Percentiles rank a stretch among this genome's conserved stretches.
Evolutionary conservation across 345 rosid genomes (phyloP).

Genomic region (Rhodamnia argentea): DNA sequence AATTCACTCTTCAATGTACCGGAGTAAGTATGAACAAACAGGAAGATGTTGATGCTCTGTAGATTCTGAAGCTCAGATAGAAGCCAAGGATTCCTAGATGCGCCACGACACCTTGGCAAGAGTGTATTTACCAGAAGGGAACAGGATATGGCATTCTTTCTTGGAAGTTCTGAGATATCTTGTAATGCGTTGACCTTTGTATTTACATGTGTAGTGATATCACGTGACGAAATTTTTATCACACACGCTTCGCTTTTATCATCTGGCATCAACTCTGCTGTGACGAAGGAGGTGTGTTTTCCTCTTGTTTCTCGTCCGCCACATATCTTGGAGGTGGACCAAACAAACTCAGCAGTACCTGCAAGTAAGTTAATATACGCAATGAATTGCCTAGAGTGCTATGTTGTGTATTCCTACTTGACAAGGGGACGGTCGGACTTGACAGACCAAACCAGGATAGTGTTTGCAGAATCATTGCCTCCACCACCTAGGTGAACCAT

Average conservation of each 20-base stretch:
- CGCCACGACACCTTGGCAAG: not conserved
- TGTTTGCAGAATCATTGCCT: not conserved
- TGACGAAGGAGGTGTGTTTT: conserved; percentile 18
- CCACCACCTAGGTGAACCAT: not conserved
- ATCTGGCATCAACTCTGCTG: conserved; percentile 15
- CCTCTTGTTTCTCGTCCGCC: not conserved
- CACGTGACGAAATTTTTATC: not conserved
- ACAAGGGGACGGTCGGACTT: not conserved
- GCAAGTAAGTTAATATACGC: conserved; percentile 9
- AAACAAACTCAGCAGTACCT: conserved; percentile 71
- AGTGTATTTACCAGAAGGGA: not conserved
- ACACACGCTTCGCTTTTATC: not conserved
- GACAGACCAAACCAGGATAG: not conserved
- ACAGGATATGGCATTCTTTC: not conserved
- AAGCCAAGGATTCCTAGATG: not conserved
- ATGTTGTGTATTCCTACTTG: not conserved
- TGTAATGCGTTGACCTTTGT: not conserved
- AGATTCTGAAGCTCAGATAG: not conserved
- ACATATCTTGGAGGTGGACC: conserved; percentile 49
- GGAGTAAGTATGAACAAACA: not conserved
- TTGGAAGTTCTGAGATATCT: not conserved
- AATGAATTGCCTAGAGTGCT: not conserved
- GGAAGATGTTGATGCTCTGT: not conserved
- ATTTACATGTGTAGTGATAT: not conserved
- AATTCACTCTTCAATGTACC: not conserved